Evolutionary conservation across 2,329 filamentous ascomycete species (phyloP).

Genomic region (Drechslerella coelobrocha): DNA sequence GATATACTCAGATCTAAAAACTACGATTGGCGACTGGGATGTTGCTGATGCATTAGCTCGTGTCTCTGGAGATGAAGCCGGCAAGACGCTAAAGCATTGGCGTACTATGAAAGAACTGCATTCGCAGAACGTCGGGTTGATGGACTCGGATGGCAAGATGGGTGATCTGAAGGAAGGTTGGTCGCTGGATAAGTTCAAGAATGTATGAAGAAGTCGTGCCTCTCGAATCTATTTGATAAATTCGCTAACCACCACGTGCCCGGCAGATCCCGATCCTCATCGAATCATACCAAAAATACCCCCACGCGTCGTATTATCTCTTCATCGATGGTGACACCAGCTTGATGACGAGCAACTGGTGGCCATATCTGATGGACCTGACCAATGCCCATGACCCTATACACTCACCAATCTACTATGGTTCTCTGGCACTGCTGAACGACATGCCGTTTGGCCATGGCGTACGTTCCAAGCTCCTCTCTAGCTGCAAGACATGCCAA

Average conservation of each 20-base stretch:
- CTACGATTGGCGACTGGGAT: conserved; percentile 31
- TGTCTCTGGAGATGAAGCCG: conserved; percentile 38
- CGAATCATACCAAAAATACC: conserved; percentile 46
- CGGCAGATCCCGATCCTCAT: conserved; percentile 46
- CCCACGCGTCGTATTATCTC: conserved; percentile 39
- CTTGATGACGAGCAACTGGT: conserved; percentile 48
- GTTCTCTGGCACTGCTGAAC: conserved; percentile 37
- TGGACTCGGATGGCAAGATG: conserved; percentile 43
- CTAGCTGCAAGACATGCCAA: not conserved
- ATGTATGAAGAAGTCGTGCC: conserved; percentile 17
- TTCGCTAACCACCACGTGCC: conserved; percentile 6
- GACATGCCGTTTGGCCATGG: conserved; percentile 42
- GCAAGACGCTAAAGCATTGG: conserved; percentile 33
- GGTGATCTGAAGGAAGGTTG: conserved; percentile 47
- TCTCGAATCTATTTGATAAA: not conserved
- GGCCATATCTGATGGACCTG: conserved; percentile 43
- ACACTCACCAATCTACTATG: conserved; percentile 37
- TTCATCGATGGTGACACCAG: conserved; percentile 49
- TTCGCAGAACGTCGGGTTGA: conserved; percentile 26
- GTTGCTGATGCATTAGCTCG: conserved; percentile 40
- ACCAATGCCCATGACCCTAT: conserved; percentile 34
- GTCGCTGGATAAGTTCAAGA: conserved; percentile 48
- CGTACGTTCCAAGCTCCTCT: not conserved
- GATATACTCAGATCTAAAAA: conserved; percentile 45
- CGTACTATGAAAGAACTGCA: conserved; percentile 36